Conservation (phyloP, 345 rosid genomes). For the Theobroma cacao region DNA sequence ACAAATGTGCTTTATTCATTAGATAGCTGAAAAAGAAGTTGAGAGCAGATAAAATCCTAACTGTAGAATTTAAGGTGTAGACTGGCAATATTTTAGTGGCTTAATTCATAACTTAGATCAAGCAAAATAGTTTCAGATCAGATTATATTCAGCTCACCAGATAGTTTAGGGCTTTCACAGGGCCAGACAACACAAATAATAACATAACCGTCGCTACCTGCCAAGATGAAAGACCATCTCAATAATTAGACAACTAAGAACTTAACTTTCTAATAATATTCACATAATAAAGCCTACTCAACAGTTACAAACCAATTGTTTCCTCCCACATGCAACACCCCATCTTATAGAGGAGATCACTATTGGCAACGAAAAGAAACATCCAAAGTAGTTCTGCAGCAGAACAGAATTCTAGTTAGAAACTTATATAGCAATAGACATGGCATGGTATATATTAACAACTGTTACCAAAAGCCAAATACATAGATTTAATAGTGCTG, state of each 20-base stretch:
- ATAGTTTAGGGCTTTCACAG: constrained; percentile 78
- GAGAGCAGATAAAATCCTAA: background rate
- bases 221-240: constrained; percentile 19
- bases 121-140: background rate
- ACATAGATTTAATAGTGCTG: background rate
- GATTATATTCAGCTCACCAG: constrained; percentile 52
- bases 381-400: constrained; percentile 95
- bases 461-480: background rate
- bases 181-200: constrained; percentile 86
- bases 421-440: background rate
- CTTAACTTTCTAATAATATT: background rate
- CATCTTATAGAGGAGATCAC: constrained; percentile 89
- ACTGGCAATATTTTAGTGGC: background rate
- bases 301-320: constrained; percentile 60
- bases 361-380: constrained; percentile 86
- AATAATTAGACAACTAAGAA: background rate
- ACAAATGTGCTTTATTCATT: background rate
- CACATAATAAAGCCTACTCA: constrained; percentile 14
- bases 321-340: constrained; percentile 91
- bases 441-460: background rate
- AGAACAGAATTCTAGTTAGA: constrained; percentile 6
- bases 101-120: background rate
- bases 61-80: background rate
- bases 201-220: constrained; percentile 92
- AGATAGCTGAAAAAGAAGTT: background rate